These are phyloP conservation scores for Aurantiochytrium sp. DNA, from an alignment of 108 stramenopile species.

Conservation along the genomic window DNA sequence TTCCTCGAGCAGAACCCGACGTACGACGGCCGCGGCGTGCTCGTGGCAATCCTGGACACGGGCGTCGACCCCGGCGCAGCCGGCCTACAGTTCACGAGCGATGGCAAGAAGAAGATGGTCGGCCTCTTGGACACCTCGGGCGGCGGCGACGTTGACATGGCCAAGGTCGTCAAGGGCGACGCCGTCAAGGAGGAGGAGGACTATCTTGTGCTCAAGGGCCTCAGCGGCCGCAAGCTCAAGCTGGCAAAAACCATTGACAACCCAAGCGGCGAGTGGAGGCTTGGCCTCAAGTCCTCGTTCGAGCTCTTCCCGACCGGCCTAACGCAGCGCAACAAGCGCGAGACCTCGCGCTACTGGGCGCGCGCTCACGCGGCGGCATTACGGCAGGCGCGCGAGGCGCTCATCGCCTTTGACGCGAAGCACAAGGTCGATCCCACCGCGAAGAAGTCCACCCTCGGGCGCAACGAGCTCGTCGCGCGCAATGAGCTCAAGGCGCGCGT, in stretches of 20 bases:
- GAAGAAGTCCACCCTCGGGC: not conserved
- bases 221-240: conserved; percentile 52
- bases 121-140: conserved; percentile 84
- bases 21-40: conserved; percentile 69
- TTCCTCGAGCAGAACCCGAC: conserved; percentile 9
- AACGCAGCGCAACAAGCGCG: not conserved
- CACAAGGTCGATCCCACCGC: not conserved
- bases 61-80: conserved; percentile 78
- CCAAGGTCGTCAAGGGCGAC: conserved; percentile 32
- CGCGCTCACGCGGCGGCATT: not conserved
- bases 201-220: conserved; percentile 37
- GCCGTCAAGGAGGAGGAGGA: conserved; percentile 31
- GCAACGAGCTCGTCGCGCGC: not conserved
- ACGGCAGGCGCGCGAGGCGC: not conserved
- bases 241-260: conserved; percentile 44
- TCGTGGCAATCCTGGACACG: conserved; percentile 80
- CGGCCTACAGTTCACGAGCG: conserved; percentile 63
- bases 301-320: not conserved
- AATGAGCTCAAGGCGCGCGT: conserved; percentile 17
- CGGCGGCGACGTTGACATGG: conserved; percentile 74
- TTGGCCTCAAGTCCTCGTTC: conserved; percentile 23
- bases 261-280: not conserved
- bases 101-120: conserved; percentile 65
- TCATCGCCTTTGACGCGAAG: not conserved
- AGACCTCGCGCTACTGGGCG: too few relatives aligned